These are phyloP conservation scores for Wickerhamomyces bovis DNA, from an alignment of 805 yeast genomes.

Conservation along the genomic window DNA sequence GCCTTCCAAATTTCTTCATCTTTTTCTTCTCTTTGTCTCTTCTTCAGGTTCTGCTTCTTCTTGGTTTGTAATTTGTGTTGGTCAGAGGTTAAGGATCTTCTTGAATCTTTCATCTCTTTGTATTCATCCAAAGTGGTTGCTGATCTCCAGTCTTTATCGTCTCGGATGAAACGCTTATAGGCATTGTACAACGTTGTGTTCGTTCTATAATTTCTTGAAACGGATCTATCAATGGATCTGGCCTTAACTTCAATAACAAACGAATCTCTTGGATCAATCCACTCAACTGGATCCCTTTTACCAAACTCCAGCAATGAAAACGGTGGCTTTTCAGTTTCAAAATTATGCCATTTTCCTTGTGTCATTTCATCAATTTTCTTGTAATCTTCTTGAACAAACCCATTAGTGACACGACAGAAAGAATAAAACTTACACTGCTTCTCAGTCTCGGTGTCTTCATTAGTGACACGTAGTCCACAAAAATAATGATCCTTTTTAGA, in stretches of 20 bases:
- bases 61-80: constrained; percentile 24
- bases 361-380: constrained; percentile 52
- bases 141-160: constrained; percentile 58
- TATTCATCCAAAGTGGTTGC: constrained; percentile 54
- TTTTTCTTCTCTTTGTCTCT: constrained; percentile 12
- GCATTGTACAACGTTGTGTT: constrained; percentile 74
- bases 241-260: constrained; percentile 82
- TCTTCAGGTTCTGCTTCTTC: constrained; percentile 18
- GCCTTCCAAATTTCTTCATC: constrained; percentile 22
- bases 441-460: constrained; percentile 23
- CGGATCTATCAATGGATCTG: constrained; percentile 53
- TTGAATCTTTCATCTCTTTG: constrained; percentile 26
- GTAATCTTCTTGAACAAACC: constrained; percentile 62
- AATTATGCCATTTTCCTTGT: constrained; percentile 53
- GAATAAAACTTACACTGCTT: constrained; percentile 41
- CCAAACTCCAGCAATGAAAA: constrained; percentile 46
- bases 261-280: constrained; percentile 78
- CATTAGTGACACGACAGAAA: constrained; percentile 80
- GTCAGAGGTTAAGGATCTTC: constrained; percentile 14
- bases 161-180: constrained; percentile 59
- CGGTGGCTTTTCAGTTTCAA: constrained; percentile 36
- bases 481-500: constrained; percentile 65
- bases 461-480: constrained; percentile 59
- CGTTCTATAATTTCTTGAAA: constrained; percentile 46
- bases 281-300: constrained; percentile 53